Conservation (phyloP, 495 filamentous ascomycete species). For the Neurospora hispaniola region DNA sequence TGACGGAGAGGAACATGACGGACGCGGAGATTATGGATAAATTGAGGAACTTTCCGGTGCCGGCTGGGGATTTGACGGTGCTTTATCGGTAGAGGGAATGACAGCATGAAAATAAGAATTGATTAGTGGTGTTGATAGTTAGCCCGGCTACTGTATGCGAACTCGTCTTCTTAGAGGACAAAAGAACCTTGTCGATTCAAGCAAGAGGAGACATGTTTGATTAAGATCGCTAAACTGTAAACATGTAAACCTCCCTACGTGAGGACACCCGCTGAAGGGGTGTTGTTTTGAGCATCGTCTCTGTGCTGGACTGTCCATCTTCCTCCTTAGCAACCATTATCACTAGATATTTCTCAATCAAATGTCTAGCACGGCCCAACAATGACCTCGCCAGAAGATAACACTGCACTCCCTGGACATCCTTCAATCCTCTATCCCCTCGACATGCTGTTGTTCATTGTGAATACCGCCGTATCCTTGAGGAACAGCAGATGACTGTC, state of each 20-base stretch:
- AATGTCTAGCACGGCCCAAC: background rate
- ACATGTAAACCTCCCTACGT: background rate
- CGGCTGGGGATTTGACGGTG: constrained; percentile 38
- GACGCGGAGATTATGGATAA: constrained; percentile 47
- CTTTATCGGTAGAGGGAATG: constrained; percentile 29
- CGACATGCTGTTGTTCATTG: background rate
- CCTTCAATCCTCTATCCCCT: background rate
- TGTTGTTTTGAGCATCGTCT: background rate
- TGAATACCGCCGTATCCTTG: background rate
- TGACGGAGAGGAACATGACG: constrained; percentile 57
- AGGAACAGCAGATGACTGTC: background rate
- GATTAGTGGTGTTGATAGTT: background rate
- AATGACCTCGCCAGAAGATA: background rate
- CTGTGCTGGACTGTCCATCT: background rate
- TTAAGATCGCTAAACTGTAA: background rate
- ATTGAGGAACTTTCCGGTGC: constrained; percentile 30
- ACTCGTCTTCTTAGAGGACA: background rate
- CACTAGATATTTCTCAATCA: background rate
- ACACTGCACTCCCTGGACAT: background rate
- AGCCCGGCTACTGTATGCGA: background rate
- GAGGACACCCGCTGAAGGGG: background rate
- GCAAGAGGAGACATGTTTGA: background rate
- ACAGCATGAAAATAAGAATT: too few relatives aligned
- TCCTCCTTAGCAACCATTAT: background rate
- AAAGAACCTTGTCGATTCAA: background rate